Evolutionary conservation across 306 rosid genomes (phyloP).

Genomic region (Cyamopsis tetragonoloba): DNA sequence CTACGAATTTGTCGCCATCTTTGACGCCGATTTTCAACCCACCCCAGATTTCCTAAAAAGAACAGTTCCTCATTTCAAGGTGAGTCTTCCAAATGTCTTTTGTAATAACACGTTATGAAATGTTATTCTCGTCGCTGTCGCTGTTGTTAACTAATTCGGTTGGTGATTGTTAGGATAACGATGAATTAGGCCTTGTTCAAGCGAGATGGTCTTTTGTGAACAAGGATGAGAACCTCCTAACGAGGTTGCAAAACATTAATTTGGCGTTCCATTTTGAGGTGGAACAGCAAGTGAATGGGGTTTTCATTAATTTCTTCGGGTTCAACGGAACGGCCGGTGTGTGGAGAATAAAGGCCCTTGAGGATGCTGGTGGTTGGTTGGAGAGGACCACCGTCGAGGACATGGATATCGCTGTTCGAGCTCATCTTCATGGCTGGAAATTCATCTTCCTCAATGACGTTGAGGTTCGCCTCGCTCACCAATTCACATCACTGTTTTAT

Average conservation of each 20-base stretch:
- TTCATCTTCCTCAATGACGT: conserved; percentile 91
- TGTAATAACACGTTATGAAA: neutral
- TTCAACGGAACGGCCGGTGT: conserved; percentile 98
- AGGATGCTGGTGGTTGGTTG: conserved; percentile 91
- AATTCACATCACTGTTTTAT: neutral
- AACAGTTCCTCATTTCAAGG: conserved; percentile 90
- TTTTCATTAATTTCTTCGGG: conserved; percentile 79
- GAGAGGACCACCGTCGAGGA: conserved; percentile 96
- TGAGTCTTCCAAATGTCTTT: conserved; percentile 17
- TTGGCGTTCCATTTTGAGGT: conserved; percentile 92
- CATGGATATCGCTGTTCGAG: conserved; percentile 93
- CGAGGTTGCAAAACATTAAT: conserved; percentile 84
- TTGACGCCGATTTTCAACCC: conserved; percentile 94
- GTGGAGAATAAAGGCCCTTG: conserved; percentile 85
- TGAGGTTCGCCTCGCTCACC: conserved; percentile 47
- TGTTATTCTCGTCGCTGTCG: neutral
- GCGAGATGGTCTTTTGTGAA: conserved; percentile 99
- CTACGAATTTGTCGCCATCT: conserved; percentile 78
- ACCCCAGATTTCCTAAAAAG: conserved; percentile 70
- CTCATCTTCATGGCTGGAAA: conserved; percentile 97
- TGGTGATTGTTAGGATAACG: conserved; percentile 51
- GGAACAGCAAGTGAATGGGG: conserved; percentile 85
- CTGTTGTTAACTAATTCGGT: neutral
- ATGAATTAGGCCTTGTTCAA: conserved; percentile 75
- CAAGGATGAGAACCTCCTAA: conserved; percentile 78